Evolutionary conservation across 257 asterid genomes (phyloP).

Genomic region (Avicennia marina): DNA sequence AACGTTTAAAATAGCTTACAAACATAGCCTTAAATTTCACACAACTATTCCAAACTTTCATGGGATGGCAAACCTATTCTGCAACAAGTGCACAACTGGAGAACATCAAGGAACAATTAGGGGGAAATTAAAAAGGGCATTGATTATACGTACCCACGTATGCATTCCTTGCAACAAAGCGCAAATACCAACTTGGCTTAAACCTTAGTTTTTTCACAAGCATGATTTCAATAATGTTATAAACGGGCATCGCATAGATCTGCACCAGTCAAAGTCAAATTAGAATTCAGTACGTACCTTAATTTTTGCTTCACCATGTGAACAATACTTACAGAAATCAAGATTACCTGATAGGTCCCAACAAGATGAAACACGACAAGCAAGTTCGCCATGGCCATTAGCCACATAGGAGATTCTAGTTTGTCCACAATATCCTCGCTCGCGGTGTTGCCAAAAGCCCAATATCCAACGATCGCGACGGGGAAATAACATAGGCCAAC

Average conservation of each 20-base stretch:
- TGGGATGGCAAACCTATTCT: too few relatives aligned
- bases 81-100: too few relatives aligned
- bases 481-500: conserved; percentile 30
- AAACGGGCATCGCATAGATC: conserved; percentile 48
- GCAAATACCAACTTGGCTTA: conserved; percentile 30
- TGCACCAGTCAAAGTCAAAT: background rate
- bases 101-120: too few relatives aligned
- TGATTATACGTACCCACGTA: conserved; percentile 43
- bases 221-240: conserved; percentile 44
- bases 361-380: conserved; percentile 27
- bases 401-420: conserved; percentile 19
- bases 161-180: conserved; percentile 29
- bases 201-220: conserved; percentile 36
- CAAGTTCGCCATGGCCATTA: conserved; percentile 29
- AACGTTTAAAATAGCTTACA: too few relatives aligned
- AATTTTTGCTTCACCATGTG: background rate
- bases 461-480: conserved; percentile 19
- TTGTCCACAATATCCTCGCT: conserved; percentile 15
- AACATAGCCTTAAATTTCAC: too few relatives aligned
- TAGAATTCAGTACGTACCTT: background rate
- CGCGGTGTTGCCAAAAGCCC: conserved; percentile 22
- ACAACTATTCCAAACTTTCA: too few relatives aligned
- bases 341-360: conserved; percentile 28
- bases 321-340: background rate
- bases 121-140: too few relatives aligned